These are phyloP conservation scores for Leavenworthia alabamica DNA, from an alignment of 345 rosid species.

Conservation along the genomic window DNA sequence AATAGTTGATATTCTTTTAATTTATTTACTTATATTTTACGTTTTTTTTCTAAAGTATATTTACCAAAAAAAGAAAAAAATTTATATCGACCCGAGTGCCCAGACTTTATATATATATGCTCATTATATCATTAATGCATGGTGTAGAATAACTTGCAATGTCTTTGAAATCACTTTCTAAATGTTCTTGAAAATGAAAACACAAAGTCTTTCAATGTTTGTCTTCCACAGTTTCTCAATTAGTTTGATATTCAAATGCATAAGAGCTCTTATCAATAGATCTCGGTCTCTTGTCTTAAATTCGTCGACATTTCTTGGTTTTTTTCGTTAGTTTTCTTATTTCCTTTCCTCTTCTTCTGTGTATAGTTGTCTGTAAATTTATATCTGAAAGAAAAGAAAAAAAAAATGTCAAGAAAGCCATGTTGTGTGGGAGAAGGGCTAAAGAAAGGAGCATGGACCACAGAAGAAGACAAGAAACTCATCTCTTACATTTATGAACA, in stretches of 20 bases:
- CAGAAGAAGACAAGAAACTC: constrained; percentile 32
- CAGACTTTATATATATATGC: constrained; percentile 5
- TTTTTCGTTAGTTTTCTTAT: background rate
- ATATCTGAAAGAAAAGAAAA: background rate
- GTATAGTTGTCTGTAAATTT: background rate
- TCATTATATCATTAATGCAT: background rate
- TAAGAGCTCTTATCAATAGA: constrained; percentile 28
- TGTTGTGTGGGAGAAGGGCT: constrained; percentile 34
- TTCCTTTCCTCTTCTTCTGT: background rate
- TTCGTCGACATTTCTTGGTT: constrained; percentile 2
- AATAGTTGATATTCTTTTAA: background rate
- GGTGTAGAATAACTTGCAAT: constrained; percentile 2
- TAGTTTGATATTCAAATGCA: constrained; percentile 25
- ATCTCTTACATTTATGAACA: constrained; percentile 26
- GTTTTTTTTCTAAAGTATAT: background rate
- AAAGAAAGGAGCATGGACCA: constrained; percentile 35
- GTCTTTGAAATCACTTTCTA: background rate
- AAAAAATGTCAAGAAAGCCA: constrained; percentile 28
- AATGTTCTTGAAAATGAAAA: background rate
- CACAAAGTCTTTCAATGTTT: background rate
- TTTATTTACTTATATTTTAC: background rate
- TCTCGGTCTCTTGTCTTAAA: constrained; percentile 15
- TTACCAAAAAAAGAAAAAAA: background rate
- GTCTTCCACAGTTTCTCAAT: constrained; percentile 20
- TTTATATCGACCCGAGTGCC: background rate